Percentiles rank a stretch among this genome's conserved stretches.
phyloP scores from a whole-genome alignment of 2,329 filamentous ascomycete genomes.

The Phaeosphaeriaceae sp. region DNA sequence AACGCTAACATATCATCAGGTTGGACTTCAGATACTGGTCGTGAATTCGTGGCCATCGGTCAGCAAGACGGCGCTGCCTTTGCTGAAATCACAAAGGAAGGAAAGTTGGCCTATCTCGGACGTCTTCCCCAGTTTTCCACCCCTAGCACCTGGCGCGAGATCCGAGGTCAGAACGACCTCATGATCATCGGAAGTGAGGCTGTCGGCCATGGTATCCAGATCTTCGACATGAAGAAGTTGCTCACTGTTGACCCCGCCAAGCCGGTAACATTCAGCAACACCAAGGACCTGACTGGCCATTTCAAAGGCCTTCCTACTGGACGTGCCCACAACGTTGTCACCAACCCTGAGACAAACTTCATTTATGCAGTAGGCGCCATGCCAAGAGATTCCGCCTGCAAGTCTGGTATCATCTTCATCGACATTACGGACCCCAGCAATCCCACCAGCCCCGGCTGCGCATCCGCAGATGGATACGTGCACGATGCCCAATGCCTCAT shows the following conservation, averaged over 20 bases:
- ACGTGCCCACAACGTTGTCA: slow-evolving; percentile 48
- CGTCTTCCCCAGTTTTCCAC: slow-evolving; percentile 57
- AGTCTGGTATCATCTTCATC: slow-evolving; percentile 64
- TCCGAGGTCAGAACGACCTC: slow-evolving; percentile 53
- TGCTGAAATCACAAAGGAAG: slow-evolving; percentile 58
- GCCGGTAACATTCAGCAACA: slow-evolving; percentile 44
- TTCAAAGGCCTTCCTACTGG: slow-evolving; percentile 45
- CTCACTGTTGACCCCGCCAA: slow-evolving; percentile 41
- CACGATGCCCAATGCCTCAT: slow-evolving; percentile 67
- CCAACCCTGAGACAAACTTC: slow-evolving; percentile 46
- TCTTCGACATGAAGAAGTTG: slow-evolving; percentile 66
- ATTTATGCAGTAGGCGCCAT: slow-evolving; percentile 47
- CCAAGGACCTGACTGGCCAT: slow-evolving; percentile 41
- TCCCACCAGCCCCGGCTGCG: slow-evolving; percentile 60
- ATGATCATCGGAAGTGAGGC: slow-evolving; percentile 53
- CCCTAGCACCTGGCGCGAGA: slow-evolving; percentile 61
- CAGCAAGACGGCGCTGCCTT: slow-evolving; percentile 63
- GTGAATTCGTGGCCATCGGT: slow-evolving; percentile 62
- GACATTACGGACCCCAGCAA: slow-evolving; percentile 62
- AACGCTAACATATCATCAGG: slow-evolving; percentile 28
- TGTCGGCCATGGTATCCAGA: slow-evolving; percentile 62
- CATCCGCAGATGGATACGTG: slow-evolving; percentile 63
- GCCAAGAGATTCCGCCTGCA: slow-evolving; percentile 51
- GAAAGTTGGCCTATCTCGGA: slow-evolving; percentile 61
- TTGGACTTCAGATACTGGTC: slow-evolving; percentile 59